Evolutionary conservation across 176 grass and related monocot species (phyloP).

Genomic region (Ananas comosus): DNA sequence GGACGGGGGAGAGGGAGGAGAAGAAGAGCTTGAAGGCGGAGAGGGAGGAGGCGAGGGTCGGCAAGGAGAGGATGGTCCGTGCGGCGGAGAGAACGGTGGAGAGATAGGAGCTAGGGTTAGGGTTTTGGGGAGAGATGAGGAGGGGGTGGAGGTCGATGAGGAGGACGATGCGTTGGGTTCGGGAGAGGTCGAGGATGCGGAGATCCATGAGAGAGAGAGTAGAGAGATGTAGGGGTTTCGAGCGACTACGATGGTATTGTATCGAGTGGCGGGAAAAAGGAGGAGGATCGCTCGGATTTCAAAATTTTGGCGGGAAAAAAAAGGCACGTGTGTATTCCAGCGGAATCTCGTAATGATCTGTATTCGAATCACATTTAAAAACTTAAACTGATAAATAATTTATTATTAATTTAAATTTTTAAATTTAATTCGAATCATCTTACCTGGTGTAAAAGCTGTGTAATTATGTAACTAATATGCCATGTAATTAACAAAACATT

Average conservation of each 20-base stretch:
- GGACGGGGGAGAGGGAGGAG: conserved; percentile 41
- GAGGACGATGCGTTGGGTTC: conserved; percentile 49
- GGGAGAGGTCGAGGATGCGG: conserved; percentile 14
- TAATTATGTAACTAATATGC: too few species aligned
- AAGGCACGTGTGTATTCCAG: neutral
- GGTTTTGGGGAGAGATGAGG: conserved; percentile 15
- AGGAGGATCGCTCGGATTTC: conserved; percentile 4
- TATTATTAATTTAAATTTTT: too few species aligned
- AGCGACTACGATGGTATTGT: neutral
- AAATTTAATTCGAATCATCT: too few species aligned
- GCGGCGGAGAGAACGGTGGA: conserved; percentile 30
- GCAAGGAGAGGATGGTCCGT: conserved; percentile 14
- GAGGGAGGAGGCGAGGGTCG: conserved; percentile 51
- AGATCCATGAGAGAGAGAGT: conserved; percentile 11
- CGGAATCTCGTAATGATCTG: too few species aligned
- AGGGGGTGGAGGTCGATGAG: conserved; percentile 54
- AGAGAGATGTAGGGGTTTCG: neutral
- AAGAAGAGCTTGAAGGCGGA: conserved; percentile 49
- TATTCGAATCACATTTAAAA: too few species aligned
- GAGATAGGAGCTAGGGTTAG: conserved; percentile 24
- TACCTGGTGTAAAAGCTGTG: too few species aligned
- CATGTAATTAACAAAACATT: too few species aligned
- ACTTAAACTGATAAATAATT: too few species aligned
- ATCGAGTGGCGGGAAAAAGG: neutral
- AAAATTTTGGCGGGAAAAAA: conserved; percentile 36